Evolutionary conservation across 164 flowering plant species (phyloP).

Genomic region (Nelumbo lutea): DNA sequence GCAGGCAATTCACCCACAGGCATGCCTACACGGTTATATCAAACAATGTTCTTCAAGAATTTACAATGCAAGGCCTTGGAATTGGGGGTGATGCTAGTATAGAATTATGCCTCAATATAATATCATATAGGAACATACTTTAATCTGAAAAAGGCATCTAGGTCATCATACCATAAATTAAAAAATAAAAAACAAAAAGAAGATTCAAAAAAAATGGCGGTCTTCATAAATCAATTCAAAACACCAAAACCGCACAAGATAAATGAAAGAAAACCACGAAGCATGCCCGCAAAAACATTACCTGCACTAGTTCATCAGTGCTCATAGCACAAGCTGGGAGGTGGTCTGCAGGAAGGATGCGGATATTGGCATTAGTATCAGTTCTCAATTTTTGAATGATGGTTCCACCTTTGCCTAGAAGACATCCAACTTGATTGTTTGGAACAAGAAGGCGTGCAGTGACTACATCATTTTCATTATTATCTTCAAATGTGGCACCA

Average conservation of each 20-base stretch:
- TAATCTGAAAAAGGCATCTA: too few relatives aligned
- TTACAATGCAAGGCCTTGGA: too few relatives aligned
- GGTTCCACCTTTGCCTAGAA: conserved; percentile 66
- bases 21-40: too few relatives aligned
- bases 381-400: conserved; percentile 56
- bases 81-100: too few relatives aligned
- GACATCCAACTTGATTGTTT: conserved; percentile 62
- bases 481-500: conserved; percentile 34
- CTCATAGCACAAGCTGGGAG: conserved; percentile 61
- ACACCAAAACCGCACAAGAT: neutral
- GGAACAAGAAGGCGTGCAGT: conserved; percentile 66
- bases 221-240: too few relatives aligned
- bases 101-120: too few relatives aligned
- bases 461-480: conserved; percentile 29
- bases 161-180: too few relatives aligned
- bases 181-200: too few relatives aligned
- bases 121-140: too few relatives aligned
- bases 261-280: neutral
- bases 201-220: too few relatives aligned
- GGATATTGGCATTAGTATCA: conserved; percentile 68
- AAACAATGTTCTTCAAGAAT: too few relatives aligned
- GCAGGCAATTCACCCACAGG: too few relatives aligned
- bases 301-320: conserved; percentile 74
- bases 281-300: conserved; percentile 15
- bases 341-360: conserved; percentile 56